These are phyloP conservation scores for Rhizopogon vesiculosus DNA, from an alignment of 768 basidiomycete species.

Conservation along the genomic window DNA sequence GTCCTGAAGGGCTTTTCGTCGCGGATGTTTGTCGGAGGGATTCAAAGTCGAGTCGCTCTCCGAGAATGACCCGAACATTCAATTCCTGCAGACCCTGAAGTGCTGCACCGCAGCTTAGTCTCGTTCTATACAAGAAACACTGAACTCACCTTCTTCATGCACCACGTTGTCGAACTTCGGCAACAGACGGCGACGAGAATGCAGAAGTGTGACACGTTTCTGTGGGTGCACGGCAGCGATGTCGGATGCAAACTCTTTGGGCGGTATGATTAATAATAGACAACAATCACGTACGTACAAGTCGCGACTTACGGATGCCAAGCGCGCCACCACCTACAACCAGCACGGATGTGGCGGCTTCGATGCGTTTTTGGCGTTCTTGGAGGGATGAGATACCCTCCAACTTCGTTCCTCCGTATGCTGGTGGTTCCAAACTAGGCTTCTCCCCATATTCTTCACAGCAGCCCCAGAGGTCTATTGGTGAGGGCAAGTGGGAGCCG, in stretches of 20 bases:
- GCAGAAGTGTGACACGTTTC: slow-evolving; percentile 53
- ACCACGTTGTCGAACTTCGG: slow-evolving; percentile 48
- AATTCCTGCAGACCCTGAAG: slow-evolving; percentile 35
- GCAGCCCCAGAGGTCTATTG: slow-evolving; percentile 50
- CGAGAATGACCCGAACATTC: slow-evolving; percentile 46
- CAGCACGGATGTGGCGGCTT: slow-evolving; percentile 45
- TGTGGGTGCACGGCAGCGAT: slow-evolving; percentile 49
- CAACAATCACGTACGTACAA: not conserved
- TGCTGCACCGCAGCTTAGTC: slow-evolving; percentile 18
- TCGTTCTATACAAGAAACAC: not conserved
- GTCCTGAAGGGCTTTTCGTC: not conserved
- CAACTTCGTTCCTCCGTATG: slow-evolving; percentile 39
- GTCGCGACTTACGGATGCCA: slow-evolving; percentile 51
- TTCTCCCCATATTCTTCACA: not conserved
- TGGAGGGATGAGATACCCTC: slow-evolving; percentile 49
- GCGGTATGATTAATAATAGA: not conserved
- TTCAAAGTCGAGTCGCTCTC: slow-evolving; percentile 46
- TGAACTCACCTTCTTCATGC: slow-evolving; percentile 44
- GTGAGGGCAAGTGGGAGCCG: slow-evolving; percentile 50
- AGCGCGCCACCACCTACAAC: slow-evolving; percentile 72
- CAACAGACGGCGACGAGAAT: slow-evolving; percentile 51
- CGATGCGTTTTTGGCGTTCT: slow-evolving; percentile 44
- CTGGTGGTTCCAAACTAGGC: not conserved
- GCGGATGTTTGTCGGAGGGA: slow-evolving; percentile 21
- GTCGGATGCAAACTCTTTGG: slow-evolving; percentile 58